Conservation (phyloP, 805 yeast genomes). For the Lipomyces lipofer region DNA sequence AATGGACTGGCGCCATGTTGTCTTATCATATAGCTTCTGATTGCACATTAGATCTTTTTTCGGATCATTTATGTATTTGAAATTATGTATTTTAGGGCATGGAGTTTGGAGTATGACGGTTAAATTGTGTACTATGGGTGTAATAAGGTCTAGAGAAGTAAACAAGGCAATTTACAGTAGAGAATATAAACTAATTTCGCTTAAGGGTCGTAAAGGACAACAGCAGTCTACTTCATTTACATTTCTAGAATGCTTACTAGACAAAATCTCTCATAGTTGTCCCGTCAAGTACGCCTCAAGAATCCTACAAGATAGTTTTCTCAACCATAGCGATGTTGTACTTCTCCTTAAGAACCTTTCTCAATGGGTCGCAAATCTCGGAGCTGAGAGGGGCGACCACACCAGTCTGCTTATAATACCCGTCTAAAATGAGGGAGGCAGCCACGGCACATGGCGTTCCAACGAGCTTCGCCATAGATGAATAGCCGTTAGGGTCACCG, state of each 20-base stretch:
- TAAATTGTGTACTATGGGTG: no score
- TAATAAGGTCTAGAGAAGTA: no score
- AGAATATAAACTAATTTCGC: no score
- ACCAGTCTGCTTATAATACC: slow-evolving; percentile 72
- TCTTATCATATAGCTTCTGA: no score
- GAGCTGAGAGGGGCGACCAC: slow-evolving; percentile 90
- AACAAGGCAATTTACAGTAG: no score
- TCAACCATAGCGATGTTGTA: slow-evolving; percentile 86
- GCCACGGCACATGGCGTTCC: slow-evolving; percentile 99
- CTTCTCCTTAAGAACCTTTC: slow-evolving; percentile 86
- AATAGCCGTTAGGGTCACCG: slow-evolving; percentile 87
- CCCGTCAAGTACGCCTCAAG: background rate
- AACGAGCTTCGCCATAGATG: slow-evolving; percentile 97
- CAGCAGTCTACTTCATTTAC: no score
- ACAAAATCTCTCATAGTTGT: background rate
- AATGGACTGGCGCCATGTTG: no score
- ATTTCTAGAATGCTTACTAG: background rate
- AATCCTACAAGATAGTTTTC: slow-evolving; percentile 59
- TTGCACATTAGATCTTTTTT: no score
- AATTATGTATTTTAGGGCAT: no score
- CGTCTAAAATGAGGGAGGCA: slow-evolving; percentile 77
- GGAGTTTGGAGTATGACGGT: no score
- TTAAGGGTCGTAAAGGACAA: no score
- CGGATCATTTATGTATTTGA: no score
- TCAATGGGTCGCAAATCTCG: slow-evolving; percentile 85